Evolutionary conservation across 2,329 filamentous ascomycete species (phyloP).

Genomic region (Diaporthe amygdali): DNA sequence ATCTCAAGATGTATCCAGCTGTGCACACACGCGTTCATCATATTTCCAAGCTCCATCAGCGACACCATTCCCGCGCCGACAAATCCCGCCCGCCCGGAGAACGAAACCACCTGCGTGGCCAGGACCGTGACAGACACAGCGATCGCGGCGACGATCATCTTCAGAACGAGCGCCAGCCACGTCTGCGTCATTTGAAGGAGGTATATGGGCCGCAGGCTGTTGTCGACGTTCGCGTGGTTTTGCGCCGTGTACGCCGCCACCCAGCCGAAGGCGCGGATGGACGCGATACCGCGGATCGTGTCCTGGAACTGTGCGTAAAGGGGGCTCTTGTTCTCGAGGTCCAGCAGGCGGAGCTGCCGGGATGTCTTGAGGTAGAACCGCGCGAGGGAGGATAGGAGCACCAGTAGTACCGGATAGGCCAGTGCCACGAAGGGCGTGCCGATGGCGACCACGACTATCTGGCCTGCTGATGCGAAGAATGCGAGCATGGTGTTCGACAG

Average conservation of each 20-base stretch:
- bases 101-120: conserved; percentile 31
- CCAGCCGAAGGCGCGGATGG: conserved; percentile 57
- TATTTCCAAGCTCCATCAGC: conserved; percentile 35
- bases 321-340: conserved; percentile 41
- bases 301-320: conserved; percentile 49
- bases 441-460: conserved; percentile 45
- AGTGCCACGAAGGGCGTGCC: conserved; percentile 39
- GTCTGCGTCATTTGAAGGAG: conserved; percentile 46
- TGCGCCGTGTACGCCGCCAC: conserved; percentile 43
- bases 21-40: conserved; percentile 33
- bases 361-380: conserved; percentile 52
- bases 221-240: conserved; percentile 49
- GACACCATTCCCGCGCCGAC: conserved; percentile 35
- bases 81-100: conserved; percentile 22
- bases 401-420: conserved; percentile 43
- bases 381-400: conserved; percentile 43
- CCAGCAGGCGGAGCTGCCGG: conserved; percentile 51
- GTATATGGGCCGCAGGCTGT: conserved; percentile 57
- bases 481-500: conserved; percentile 31
- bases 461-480: conserved; percentile 28
- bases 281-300: conserved; percentile 50
- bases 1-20: conserved; percentile 38
- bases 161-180: conserved; percentile 39
- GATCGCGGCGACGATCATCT: conserved; percentile 37
- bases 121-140: conserved; percentile 34